These are phyloP conservation scores for Teunomyces cretensis DNA, from an alignment of 805 yeast species.

Conservation along the genomic window DNA sequence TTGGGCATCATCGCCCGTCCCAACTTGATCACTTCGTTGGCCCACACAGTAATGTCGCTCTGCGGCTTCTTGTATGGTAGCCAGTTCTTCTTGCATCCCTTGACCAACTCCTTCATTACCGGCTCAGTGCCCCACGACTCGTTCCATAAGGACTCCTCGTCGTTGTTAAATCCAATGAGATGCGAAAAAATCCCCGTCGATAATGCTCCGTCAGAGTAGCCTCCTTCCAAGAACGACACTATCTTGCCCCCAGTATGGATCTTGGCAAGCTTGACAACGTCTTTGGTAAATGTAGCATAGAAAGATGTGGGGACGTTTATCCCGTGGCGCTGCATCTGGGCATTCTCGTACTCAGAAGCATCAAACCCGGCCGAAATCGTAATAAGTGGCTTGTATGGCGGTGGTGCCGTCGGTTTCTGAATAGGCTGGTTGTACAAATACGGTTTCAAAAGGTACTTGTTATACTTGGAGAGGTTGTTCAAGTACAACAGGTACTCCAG, in stretches of 20 bases:
- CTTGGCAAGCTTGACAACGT: conserved; percentile 67
- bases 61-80: conserved; percentile 53
- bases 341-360: conserved; percentile 78
- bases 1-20: conserved; percentile 65
- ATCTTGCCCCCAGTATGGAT: conserved; percentile 60
- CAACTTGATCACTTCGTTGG: conserved; percentile 59
- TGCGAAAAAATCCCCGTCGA: conserved; percentile 79
- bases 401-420: conserved; percentile 34
- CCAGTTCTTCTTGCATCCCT: conserved; percentile 72
- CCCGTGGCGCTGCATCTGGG: conserved; percentile 82
- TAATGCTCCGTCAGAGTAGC: conserved; percentile 80
- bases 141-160: conserved; percentile 50
- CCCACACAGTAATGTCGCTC: conserved; percentile 56
- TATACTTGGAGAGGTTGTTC: conserved; percentile 23
- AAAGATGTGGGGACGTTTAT: conserved; percentile 81
- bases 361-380: conserved; percentile 87
- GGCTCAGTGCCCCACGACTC: conserved; percentile 62
- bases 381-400: conserved; percentile 48
- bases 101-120: conserved; percentile 61
- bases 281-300: conserved; percentile 69
- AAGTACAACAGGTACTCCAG: conserved; percentile 29
- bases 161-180: conserved; percentile 63
- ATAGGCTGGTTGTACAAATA: conserved; percentile 27
- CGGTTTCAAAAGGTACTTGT: conserved; percentile 32
- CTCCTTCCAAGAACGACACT: conserved; percentile 77